Evolutionary conservation across 345 rosid genomes (phyloP), one percentile per base, ranked within the genome.

Genomic region (Lepidium africanum): DNA sequence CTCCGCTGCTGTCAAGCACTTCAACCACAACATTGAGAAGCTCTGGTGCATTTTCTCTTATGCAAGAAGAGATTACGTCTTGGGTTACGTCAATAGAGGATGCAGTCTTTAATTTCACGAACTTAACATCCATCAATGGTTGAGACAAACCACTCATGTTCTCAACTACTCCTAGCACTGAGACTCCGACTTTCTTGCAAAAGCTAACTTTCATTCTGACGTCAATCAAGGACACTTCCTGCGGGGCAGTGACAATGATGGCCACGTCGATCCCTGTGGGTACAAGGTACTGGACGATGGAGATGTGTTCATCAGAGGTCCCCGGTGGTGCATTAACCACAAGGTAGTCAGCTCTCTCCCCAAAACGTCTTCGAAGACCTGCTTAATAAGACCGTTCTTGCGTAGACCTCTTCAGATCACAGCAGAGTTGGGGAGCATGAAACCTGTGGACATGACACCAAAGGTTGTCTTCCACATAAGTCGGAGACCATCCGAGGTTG

Each of bases 281-380:
- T 73, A 80, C 94, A 55, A 93, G 97, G 81, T 84, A 90, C 75
- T n/a, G n/a, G n/a, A n/a, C n/a, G n/a, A n/a, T 88, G 1, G 97
- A 90, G 85, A 93, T 90, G 77, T 93, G 94, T 73, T 90, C 97
- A 48, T 93, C 97, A 12, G 98, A 93, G 42, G 98, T 93, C 68
- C 98, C 97, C 0, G 94, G 98, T 2, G 98, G 98, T 9, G 98
- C 92, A n/a, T n/a, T n/a, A n/a, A n/a, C n/a, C n/a, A n/a, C n/a
- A n/a, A n/a, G n/a, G n/a, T n/a, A n/a, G n/a, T n/a, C n/a, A n/a
- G n/a, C n/a, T n/a, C n/a, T n/a, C n/a, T n/a, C n/a, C n/a, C n/a
- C n/a, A n/a, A n/a, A n/a, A 90, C 98, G 66, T 90, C 97, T 82
- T 86, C 90, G 5, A 90, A 78, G 68, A 93, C 90, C 72, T 90